Conservation (phyloP, 108 stramenopile species). For the Nitzschia sp. region DNA sequence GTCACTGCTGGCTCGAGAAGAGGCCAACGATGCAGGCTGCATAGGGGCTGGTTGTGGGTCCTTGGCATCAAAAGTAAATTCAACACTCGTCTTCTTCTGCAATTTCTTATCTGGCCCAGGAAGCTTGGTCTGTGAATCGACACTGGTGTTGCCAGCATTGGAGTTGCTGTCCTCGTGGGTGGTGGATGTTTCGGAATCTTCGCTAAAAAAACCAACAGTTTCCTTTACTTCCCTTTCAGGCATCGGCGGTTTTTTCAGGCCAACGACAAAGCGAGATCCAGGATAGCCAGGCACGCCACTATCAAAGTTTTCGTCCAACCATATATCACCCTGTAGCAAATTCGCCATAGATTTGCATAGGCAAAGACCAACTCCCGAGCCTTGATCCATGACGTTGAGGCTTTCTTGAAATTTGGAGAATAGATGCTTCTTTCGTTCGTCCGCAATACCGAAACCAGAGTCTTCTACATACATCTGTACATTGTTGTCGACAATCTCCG, state of each 20-base stretch:
- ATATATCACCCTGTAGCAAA: slow-evolving; percentile 46
- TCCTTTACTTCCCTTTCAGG: not conserved
- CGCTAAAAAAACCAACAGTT: not conserved
- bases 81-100: too few relatives aligned
- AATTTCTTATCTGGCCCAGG: too few relatives aligned
- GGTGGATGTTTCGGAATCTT: not conserved
- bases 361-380: slow-evolving; percentile 46
- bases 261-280: slow-evolving; percentile 43
- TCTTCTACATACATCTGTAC: slow-evolving; percentile 50
- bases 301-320: slow-evolving; percentile 36
- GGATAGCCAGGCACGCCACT: slow-evolving; percentile 46
- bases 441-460: slow-evolving; percentile 51
- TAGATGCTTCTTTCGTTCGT: slow-evolving; percentile 28
- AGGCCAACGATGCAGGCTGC: too few relatives aligned
- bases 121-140: too few relatives aligned
- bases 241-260: not conserved
- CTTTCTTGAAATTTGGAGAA: slow-evolving; percentile 56
- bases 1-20: too few relatives aligned
- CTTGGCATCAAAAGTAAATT: too few relatives aligned
- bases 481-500: slow-evolving; percentile 17
- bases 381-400: slow-evolving; percentile 44
- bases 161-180: not conserved
- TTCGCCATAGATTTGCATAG: slow-evolving; percentile 33
- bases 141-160: too few relatives aligned
- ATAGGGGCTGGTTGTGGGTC: too few relatives aligned